Conservation (phyloP, 1,139 yeast genomes). For the Kurtzmaniella quercitrusa region DNA sequence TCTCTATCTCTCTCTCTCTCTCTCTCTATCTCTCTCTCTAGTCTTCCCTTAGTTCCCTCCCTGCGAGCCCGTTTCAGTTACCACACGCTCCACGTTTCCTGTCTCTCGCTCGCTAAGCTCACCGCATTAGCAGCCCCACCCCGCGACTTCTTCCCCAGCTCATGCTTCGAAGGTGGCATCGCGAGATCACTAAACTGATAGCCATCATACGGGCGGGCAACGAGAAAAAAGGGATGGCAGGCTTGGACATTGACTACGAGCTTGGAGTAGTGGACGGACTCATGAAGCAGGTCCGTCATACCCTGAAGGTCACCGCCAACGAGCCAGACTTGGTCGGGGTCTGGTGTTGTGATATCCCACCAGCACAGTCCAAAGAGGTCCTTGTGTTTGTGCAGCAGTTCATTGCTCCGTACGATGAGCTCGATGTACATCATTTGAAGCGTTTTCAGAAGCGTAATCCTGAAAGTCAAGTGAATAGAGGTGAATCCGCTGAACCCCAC, state of each 20-base stretch:
- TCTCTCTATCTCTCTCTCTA: too few relatives aligned
- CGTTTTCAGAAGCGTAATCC: constrained; percentile 16
- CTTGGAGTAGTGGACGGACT: constrained; percentile 43
- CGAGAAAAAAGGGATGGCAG: constrained; percentile 5
- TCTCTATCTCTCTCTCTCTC: too few relatives aligned
- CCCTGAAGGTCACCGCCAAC: constrained; percentile 12
- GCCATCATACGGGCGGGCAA: constrained; percentile 7
- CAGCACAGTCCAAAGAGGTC: constrained; percentile 26
- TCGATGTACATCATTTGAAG: constrained; percentile 28
- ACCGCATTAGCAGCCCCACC: too few relatives aligned
- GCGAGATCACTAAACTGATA: constrained; percentile 8
- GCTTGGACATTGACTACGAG: constrained; percentile 13
- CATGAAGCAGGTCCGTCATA: constrained; percentile 45
- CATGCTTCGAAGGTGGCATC: constrained; percentile 1
- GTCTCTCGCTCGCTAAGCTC: too few relatives aligned
- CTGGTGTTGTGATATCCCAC: constrained; percentile 50
- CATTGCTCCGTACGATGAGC: constrained; percentile 23
- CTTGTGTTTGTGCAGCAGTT: constrained; percentile 23
- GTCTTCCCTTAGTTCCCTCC: too few relatives aligned
- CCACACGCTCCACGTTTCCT: neutral
- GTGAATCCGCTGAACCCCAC: neutral
- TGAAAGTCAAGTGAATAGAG: neutral
- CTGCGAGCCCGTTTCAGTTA: too few relatives aligned
- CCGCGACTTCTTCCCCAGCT: neutral
- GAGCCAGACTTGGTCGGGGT: constrained; percentile 38